phyloP scores from a whole-genome alignment of 1,284 basidiomycete genomes.

The Papiliotrema flavescens region DNA sequence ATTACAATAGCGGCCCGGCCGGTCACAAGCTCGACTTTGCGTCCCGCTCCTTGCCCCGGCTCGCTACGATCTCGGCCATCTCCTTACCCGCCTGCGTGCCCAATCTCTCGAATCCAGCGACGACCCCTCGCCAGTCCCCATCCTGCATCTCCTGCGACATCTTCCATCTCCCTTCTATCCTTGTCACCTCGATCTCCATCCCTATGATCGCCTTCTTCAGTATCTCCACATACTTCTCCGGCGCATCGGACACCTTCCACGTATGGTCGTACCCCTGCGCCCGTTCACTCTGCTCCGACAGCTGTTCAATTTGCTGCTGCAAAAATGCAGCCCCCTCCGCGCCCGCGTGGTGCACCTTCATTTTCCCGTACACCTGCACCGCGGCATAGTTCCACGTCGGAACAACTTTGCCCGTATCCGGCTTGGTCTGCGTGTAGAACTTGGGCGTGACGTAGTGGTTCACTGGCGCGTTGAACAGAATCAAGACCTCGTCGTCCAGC shows the following conservation, averaged over 20 bases:
- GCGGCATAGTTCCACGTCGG: conserved; percentile 50
- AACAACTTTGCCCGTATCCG: conserved; percentile 44
- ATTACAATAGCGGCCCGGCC: not conserved
- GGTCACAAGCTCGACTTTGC: not conserved
- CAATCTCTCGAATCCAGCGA: conserved; percentile 40
- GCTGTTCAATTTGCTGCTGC: conserved; percentile 34
- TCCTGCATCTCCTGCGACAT: conserved; percentile 46
- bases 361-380: conserved; percentile 46
- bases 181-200: conserved; percentile 45
- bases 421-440: conserved; percentile 46
- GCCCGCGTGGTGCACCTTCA: conserved; percentile 24
- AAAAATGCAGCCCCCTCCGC: conserved; percentile 28
- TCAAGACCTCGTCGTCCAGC: conserved; percentile 36
- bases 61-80: conserved; percentile 40
- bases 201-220: conserved; percentile 50
- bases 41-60: conserved; percentile 17
- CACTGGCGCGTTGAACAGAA: conserved; percentile 44
- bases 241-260: conserved; percentile 49
- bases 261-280: conserved; percentile 9
- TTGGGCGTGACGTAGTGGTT: conserved; percentile 46
- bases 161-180: conserved; percentile 50
- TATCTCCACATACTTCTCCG: conserved; percentile 43
- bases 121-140: conserved; percentile 47
- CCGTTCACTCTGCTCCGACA: conserved; percentile 32
- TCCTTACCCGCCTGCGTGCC: conserved; percentile 28